A percentile compares a stretch with the other conserved stretches of the same genome.
Evolutionary conservation across 2,329 filamentous ascomycete species (phyloP).

Genomic region (Rhinocladiella similis): DNA sequence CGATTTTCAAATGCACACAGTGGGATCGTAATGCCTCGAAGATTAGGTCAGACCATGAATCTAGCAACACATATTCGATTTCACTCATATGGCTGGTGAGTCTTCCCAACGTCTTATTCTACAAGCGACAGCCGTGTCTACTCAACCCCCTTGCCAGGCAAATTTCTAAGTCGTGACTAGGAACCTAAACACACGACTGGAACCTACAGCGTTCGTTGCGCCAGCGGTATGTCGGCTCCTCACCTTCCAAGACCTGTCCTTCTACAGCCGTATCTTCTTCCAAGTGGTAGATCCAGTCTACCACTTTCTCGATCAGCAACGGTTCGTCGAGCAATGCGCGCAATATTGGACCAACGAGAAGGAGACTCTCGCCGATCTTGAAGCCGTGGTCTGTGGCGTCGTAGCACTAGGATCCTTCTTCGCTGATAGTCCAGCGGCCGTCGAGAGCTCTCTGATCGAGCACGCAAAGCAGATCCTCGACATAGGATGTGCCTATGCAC

Average conservation of each 20-base stretch:
- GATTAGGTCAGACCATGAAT: neutral
- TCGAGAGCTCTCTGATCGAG: neutral
- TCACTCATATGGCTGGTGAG: neutral
- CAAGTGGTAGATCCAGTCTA: neutral
- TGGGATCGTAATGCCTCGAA: neutral
- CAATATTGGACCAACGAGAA: neutral
- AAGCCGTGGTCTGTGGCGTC: neutral
- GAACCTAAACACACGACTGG: neutral
- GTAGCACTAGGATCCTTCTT: neutral
- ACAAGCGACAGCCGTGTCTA: too few relatives aligned
- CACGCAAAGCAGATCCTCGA: neutral
- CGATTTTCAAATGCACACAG: neutral
- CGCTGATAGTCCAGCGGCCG: neutral
- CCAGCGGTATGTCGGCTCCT: neutral
- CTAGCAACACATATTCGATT: neutral
- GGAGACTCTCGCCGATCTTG: neutral
- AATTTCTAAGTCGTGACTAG: neutral
- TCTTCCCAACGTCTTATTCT: neutral
- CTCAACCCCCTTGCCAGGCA: too few relatives aligned
- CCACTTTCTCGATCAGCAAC: neutral
- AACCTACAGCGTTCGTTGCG: neutral
- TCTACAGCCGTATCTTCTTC: neutral
- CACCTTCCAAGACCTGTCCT: neutral
- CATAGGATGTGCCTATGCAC: neutral
- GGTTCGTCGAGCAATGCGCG: neutral